Base-by-base conservation (phyloP, 2,329 filamentous ascomycete species). In the Stachybotrys chartarum region DNA sequence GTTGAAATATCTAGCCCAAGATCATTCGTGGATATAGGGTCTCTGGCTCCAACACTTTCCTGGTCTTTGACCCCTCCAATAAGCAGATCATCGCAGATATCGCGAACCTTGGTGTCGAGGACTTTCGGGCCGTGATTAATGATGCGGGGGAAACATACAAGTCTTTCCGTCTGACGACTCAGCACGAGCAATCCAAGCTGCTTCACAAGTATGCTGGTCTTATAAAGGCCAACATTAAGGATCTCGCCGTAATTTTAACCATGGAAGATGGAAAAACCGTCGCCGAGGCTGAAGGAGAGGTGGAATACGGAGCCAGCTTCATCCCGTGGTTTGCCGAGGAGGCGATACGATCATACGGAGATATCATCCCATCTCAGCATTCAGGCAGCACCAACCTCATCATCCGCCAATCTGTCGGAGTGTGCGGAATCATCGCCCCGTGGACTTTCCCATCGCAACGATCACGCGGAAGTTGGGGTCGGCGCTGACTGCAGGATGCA, bases 401-500 rank as follows among this genome's bases (percentile, higher is more conserved):
- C 2, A 6, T 55, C n/a, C 61, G 58, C 55, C 54, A 57, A 30
- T 54, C 58, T 0, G 30, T 60, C 17, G 58, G 60, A 3, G 60
- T 61, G 1, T 60, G 58, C 32, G 55, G 56, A 12, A 52, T 61
- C 84, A 84, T 68, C 79, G 88, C 61, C 11, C 68, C 84, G 84
- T 80, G 83, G 83, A 87, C 68, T 88, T 87, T 62, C 79, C 79
- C 11, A 72, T 75, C 16, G 78, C 77, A 35, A 82, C 82, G 79
- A 72, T 80, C 44, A 73, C 74, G 3, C 64, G 73, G 30, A 76
- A 77, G 55, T 63, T 72, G 16, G 72, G 68, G 3, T 68, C 82
- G 1, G 82, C 81, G 3, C 73, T 90, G 18, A 86, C 86, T 16
- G 86, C 86, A n/a, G 87, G 86, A 30, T 89, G 86, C 69, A 88